Evolutionary conservation across 441 rosid genomes (phyloP).

Genomic region (Arabidopsis hybrid): DNA sequence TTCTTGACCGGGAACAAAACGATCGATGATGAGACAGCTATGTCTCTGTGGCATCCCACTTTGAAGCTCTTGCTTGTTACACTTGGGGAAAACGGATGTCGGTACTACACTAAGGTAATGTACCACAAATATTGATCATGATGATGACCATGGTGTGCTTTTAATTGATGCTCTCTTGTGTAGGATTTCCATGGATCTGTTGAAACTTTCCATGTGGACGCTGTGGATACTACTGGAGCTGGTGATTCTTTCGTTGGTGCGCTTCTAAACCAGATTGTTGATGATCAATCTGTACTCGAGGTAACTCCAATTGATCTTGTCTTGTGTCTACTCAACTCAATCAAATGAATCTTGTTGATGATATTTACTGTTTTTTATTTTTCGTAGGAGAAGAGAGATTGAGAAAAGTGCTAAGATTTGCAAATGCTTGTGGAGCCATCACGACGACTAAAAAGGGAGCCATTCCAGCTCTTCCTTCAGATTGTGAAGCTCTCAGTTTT

Average conservation of each 20-base stretch:
- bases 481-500: constrained; percentile 56
- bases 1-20: constrained; percentile 53
- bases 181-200: constrained; percentile 85
- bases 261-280: constrained; percentile 72
- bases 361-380: not conserved
- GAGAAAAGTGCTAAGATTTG: constrained; percentile 72
- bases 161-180: not conserved
- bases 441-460: constrained; percentile 97
- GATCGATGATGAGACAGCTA: constrained; percentile 50
- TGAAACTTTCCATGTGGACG: constrained; percentile 70
- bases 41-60: constrained; percentile 56
- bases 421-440: constrained; percentile 94
- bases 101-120: constrained; percentile 52
- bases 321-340: not conserved
- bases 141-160: not conserved
- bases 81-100: constrained; percentile 55
- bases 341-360: not conserved
- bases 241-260: constrained; percentile 96
- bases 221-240: constrained; percentile 94
- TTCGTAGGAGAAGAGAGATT: constrained; percentile 69
- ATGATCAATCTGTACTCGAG: constrained; percentile 73
- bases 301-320: constrained; percentile 30
- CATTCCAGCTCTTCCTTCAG: constrained; percentile 85
- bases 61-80: constrained; percentile 57
- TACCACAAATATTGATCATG: not conserved